Evolutionary conservation across 176 grass and related monocot species (phyloP), one percentile per base, ranked within the genome.

Genomic region (Alopecurus myosuroides): DNA sequence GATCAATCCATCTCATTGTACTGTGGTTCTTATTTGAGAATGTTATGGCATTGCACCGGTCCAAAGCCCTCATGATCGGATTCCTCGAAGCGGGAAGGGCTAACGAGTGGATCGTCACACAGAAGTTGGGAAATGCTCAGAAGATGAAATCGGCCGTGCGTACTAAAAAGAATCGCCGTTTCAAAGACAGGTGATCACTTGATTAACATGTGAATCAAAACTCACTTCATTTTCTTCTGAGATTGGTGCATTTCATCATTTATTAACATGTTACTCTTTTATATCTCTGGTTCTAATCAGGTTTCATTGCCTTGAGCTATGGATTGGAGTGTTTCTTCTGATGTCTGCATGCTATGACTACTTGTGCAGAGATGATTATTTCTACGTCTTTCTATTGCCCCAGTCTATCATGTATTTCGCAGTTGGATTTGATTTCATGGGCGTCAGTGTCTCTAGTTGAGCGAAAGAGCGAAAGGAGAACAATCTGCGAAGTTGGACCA

Each of bases 91-190:
- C 90, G 1, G 85, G 86, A 51, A 92, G 90, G 79, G 90, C 88
- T 18, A 95, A 95, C 49, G 93, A 95, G 86, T 95, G 90, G 93
- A 92, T 92, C 53, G 90, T 95, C 22, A 95, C 93, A 10, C 85
- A 90, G 63, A 95, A 95, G 71, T 67, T 90, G n/a, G 93, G 90
- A 12, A 91, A 86, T 49, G 1, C 68, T 48, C 72, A 86, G 53
- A 95, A 95, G 76, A 28, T 28, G 12, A 92, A 92, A 85, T 53
- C 68, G 2, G 37, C 77, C 62, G 61, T 48, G 68, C 50, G 74
- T 45, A 36, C 77, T 35, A 48, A 82, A 28, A 22, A 68, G 51
- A 82, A 45, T 34, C 56, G 58, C 56, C 62, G 36, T 57, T 66
- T 81, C 20, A 92, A 78, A 81, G 65, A 92, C 4, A 88, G 90